Evolutionary conservation across 2,329 filamentous ascomycete genomes (phyloP), one percentile per base, ranked within the genome.

Genomic region (Scopulariopsis brevicaulis): DNA sequence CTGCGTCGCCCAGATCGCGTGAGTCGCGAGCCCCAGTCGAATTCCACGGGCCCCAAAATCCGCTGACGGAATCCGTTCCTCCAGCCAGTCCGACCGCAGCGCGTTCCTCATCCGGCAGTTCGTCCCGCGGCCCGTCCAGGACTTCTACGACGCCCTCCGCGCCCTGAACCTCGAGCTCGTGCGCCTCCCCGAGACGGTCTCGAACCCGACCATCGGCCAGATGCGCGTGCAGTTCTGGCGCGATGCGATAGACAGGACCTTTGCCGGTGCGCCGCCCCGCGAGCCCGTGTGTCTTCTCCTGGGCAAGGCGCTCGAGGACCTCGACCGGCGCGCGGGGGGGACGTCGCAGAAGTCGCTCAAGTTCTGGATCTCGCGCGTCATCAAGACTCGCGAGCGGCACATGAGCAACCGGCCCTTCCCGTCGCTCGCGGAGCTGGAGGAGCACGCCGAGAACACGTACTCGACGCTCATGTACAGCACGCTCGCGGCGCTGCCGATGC

Each of bases 201-300:
- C 89, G 53, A 94, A 88, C 60, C 84, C 89, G n/a, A 87, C 86
- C 4, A 89, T 97, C 60, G 93, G 90, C 55, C 79, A 86, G 56
- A 84, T 97, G 79, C 90, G 94, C 62, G 86, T 96, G 72, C 90
- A 96, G 70, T 97, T 97, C 76, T 97, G 94, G 89, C 84, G 89
- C 55, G 92, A 97, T 65, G 84, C 89, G 4, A 76, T 99, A 56
- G 81, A 86, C 57, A 85, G 86, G 61, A 87, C 89, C 1, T 87
- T 96, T 60, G 79, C 86, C 1, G 88, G 87, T 35, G 76, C 78
- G 0, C 92, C 94, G 1, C 91, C 92, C 1, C 90, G 91, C 66
- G 92, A 99, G 69, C 94, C 94, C 24, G 89, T 96, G 50, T 93
- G 92, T 59, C 82, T 96, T 34, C 77, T 97, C 5, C 79, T 99